Evolutionary conservation across 345 rosid genomes (phyloP).

Genomic region (Populus ilicifolia): DNA sequence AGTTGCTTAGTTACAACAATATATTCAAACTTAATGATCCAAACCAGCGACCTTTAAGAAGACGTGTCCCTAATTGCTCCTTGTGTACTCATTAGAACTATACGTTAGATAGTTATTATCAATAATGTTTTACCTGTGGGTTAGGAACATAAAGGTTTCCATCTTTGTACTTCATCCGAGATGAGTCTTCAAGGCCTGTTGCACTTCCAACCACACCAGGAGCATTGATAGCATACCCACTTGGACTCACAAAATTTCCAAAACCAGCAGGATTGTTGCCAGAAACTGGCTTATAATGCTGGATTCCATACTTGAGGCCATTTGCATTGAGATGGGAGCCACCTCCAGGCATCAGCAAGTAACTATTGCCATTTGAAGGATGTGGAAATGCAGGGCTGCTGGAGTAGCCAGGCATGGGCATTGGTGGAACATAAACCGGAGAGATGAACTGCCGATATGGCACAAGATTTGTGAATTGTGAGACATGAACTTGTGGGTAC

Average conservation of each 20-base stretch:
- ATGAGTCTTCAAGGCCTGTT: slow-evolving; percentile 74
- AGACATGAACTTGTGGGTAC: slow-evolving; percentile 86
- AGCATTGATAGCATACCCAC: slow-evolving; percentile 64
- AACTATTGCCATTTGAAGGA: slow-evolving; percentile 78
- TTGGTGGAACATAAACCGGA: slow-evolving; percentile 78
- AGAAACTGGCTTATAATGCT: slow-evolving; percentile 77
- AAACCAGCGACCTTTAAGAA: background rate
- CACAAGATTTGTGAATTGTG: slow-evolving; percentile 75
- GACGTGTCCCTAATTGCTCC: too few relatives aligned
- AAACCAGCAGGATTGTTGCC: slow-evolving; percentile 55
- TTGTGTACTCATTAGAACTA: too few relatives aligned
- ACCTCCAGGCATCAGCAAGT: slow-evolving; percentile 85
- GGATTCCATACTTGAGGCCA: slow-evolving; percentile 83
- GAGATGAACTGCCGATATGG: slow-evolving; percentile 81
- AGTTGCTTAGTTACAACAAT: background rate
- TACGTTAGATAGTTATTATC: background rate
- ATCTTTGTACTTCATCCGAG: slow-evolving; percentile 84
- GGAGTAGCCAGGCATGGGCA: slow-evolving; percentile 89
- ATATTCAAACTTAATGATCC: background rate
- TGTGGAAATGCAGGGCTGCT: slow-evolving; percentile 76
- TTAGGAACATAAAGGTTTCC: slow-evolving; percentile 68
- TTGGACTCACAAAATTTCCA: slow-evolving; percentile 52
- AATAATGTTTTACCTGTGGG: slow-evolving; percentile 57
- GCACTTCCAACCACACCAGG: slow-evolving; percentile 76
- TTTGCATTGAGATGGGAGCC: slow-evolving; percentile 62